A percentile compares a stretch with the other conserved stretches of the same genome.
Conservation (phyloP, 2,329 filamentous ascomycete species). For the Apiospora koreana region DNA sequence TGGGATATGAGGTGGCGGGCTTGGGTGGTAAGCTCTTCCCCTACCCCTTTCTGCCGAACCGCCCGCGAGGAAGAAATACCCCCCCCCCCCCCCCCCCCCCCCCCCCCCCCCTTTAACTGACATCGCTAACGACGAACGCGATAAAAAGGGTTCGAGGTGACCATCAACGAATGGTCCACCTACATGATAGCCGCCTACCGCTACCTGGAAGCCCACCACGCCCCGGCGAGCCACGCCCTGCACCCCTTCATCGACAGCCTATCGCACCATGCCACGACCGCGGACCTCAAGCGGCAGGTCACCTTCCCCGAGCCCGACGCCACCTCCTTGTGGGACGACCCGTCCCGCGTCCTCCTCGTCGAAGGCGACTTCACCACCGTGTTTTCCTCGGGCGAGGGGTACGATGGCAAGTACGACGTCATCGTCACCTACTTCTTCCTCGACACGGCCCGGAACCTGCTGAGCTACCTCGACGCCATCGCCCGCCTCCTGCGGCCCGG, state of each 20-base stretch:
- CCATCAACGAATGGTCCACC: constrained; percentile 58
- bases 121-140: neutral
- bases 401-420: constrained; percentile 41
- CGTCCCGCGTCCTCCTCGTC: constrained; percentile 43
- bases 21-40: constrained; percentile 35
- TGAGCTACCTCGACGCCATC: constrained; percentile 57
- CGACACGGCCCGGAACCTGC: constrained; percentile 58
- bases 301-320: constrained; percentile 42
- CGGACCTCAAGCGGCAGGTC: constrained; percentile 47
- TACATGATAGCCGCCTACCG: constrained; percentile 59
- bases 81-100: no score
- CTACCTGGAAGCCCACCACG: constrained; percentile 41
- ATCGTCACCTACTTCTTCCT: constrained; percentile 62
- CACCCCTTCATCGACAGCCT: constrained; percentile 58
- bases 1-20: constrained; percentile 51
- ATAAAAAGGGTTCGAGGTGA: constrained; percentile 48
- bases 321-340: constrained; percentile 26
- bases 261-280: constrained; percentile 53
- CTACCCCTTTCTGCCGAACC: neutral
- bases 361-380: constrained; percentile 58
- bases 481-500: constrained; percentile 45
- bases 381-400: constrained; percentile 26
- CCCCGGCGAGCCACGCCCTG: constrained; percentile 30
- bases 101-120: neutral
- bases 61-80: no score